Evolutionary conservation across 176 grass and related monocot species (phyloP).

Genomic region (Triticum monococcum): DNA sequence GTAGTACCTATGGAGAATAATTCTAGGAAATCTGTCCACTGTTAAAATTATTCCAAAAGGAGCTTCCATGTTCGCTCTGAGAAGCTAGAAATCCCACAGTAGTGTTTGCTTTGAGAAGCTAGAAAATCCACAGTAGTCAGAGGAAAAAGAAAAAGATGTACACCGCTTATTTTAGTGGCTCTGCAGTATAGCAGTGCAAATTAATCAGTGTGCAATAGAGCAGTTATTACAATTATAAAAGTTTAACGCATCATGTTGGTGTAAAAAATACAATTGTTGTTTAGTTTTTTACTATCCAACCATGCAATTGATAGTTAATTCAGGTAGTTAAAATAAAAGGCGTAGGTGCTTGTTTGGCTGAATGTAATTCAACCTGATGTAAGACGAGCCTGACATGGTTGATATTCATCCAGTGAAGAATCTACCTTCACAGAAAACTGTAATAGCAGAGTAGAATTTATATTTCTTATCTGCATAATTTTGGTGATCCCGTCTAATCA

Average conservation of each 20-base stretch:
- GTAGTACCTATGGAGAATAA: not conserved
- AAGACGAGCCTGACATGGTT: not conserved
- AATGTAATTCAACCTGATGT: not conserved
- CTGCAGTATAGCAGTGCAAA: not conserved
- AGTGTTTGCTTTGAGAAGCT: not conserved
- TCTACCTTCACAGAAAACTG: not conserved
- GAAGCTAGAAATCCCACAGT: not conserved
- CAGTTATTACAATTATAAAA: too few relatives aligned
- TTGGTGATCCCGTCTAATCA: conserved; percentile 25
- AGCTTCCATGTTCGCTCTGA: not conserved
- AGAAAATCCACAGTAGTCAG: not conserved
- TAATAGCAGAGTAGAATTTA: not conserved
- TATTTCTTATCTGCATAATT: not conserved
- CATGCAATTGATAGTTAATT: not conserved
- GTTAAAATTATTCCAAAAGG: not conserved
- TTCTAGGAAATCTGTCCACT: not conserved
- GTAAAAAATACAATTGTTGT: not conserved
- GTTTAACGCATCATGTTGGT: not conserved
- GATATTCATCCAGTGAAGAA: conserved; percentile 1
- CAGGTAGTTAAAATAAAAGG: not conserved
- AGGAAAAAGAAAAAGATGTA: not conserved
- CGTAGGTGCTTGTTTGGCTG: not conserved
- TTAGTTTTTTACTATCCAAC: not conserved
- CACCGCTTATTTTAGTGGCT: not conserved
- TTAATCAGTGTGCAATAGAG: too few relatives aligned